A percentile compares a stretch with the other conserved stretches of the same genome.
Evolutionary conservation across 495 filamentous ascomycete genomes (phyloP).

Genomic region (Monascus purpureus): DNA sequence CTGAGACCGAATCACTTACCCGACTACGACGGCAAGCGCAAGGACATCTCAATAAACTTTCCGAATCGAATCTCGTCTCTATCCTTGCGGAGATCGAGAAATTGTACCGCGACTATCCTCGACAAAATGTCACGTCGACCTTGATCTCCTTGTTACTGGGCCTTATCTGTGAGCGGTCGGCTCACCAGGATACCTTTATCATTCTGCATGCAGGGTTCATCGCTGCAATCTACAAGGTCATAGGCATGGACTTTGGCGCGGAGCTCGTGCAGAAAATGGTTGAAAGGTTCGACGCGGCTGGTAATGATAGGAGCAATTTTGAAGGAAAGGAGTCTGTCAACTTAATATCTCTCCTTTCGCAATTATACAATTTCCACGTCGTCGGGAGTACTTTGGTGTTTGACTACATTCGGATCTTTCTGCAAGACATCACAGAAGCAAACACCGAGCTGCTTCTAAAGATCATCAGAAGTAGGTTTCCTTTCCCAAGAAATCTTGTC

Average conservation of each 20-base stretch:
- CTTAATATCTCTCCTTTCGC: conserved; percentile 67
- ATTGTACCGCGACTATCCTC: conserved; percentile 65
- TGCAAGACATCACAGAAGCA: conserved; percentile 64
- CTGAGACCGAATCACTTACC: conserved; percentile 51
- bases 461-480: conserved; percentile 51
- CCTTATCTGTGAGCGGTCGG: conserved; percentile 61
- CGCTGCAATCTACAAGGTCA: conserved; percentile 69
- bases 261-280: conserved; percentile 67
- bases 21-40: conserved; percentile 68
- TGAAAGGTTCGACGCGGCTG: conserved; percentile 43
- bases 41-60: conserved; percentile 82
- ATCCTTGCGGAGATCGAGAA: conserved; percentile 70
- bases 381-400: conserved; percentile 72
- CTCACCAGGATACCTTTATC: conserved; percentile 72
- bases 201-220: conserved; percentile 86
- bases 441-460: conserved; percentile 85
- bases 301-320: conserved; percentile 24
- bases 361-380: conserved; percentile 85
- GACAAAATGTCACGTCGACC: conserved; percentile 70
- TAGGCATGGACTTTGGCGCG: conserved; percentile 79
- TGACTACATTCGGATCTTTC: conserved; percentile 71
- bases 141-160: conserved; percentile 60
- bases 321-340: conserved; percentile 61
- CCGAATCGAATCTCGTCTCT: conserved; percentile 71
- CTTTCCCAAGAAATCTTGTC: background rate